These are phyloP conservation scores for Plantago coronopus DNA, from an alignment of 305 asterid genomes.

Conservation along the genomic window DNA sequence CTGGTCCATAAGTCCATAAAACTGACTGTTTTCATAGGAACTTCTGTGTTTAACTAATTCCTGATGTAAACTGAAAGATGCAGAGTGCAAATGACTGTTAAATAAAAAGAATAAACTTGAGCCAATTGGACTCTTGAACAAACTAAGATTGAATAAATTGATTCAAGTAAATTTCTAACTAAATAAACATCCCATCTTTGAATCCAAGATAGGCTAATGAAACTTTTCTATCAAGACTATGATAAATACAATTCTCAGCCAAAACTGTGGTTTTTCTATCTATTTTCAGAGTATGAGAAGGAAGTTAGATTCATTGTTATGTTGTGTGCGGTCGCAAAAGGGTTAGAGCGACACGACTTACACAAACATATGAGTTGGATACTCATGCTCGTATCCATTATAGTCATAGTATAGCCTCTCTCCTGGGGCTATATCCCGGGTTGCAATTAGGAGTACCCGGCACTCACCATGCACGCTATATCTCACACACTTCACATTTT, in stretches of 20 bases:
- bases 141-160: neutral
- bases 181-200: constrained; percentile 12
- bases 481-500: constrained; percentile 73
- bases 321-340: constrained; percentile 23
- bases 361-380: constrained; percentile 79
- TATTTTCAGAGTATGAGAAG: constrained; percentile 26
- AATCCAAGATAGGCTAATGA: constrained; percentile 16
- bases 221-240: constrained; percentile 21
- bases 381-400: constrained; percentile 78
- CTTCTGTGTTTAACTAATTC: too few species aligned
- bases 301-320: constrained; percentile 14
- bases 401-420: constrained; percentile 89
- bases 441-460: constrained; percentile 62
- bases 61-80: too few species aligned
- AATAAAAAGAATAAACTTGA: neutral
- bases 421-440: constrained; percentile 67
- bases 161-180: constrained; percentile 14
- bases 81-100: too few species aligned
- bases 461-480: constrained; percentile 61
- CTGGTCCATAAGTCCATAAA: too few species aligned
- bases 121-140: constrained; percentile 6
- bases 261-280: constrained; percentile 21
- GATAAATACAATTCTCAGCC: too few species aligned
- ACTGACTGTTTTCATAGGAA: too few species aligned
- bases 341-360: constrained; percentile 26